These are phyloP conservation scores for Porcisia hertigi DNA, from an alignment of 208 protist species.

Conservation along the genomic window DNA sequence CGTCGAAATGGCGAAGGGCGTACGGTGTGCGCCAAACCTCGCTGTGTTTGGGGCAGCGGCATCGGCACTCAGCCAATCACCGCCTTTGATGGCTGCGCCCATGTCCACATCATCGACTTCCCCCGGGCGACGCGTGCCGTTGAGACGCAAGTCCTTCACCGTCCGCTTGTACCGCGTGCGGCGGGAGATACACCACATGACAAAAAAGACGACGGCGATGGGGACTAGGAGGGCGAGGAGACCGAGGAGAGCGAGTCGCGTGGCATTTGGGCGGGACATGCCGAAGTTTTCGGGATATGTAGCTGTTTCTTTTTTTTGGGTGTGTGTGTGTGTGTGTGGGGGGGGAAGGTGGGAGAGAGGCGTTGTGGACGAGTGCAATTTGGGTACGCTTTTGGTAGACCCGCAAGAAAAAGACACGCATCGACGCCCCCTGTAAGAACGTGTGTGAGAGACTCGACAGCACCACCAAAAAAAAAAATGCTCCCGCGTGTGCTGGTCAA, in stretches of 20 bases:
- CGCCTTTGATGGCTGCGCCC: conserved; percentile 39
- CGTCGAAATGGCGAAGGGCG: not conserved
- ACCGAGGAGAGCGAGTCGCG: conserved; percentile 23
- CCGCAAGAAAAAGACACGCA: no score
- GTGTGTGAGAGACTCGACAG: no score
- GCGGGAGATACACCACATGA: conserved; percentile 35
- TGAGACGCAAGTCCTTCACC: conserved; percentile 42
- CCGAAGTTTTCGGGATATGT: conserved; percentile 3
- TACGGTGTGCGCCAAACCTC: not conserved
- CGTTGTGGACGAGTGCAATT: no score
- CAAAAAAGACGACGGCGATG: conserved; percentile 22
- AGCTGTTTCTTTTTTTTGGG: no score
- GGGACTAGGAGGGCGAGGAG: conserved; percentile 59
- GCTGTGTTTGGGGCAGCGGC: not conserved
- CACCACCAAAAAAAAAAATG: no score
- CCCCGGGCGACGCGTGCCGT: conserved; percentile 40
- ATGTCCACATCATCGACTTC: conserved; percentile 61
- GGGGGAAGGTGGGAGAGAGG: no score
- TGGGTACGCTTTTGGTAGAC: no score
- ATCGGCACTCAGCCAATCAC: conserved; percentile 44
- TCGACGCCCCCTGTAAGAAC: no score
- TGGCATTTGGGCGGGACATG: not conserved
- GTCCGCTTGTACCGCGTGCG: conserved; percentile 36
- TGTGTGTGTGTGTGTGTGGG: no score
- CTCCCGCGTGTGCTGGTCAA: no score